Evolutionary conservation across 164 flowering plant species (phyloP).

Genomic region (Dillenia suffruticosa): DNA sequence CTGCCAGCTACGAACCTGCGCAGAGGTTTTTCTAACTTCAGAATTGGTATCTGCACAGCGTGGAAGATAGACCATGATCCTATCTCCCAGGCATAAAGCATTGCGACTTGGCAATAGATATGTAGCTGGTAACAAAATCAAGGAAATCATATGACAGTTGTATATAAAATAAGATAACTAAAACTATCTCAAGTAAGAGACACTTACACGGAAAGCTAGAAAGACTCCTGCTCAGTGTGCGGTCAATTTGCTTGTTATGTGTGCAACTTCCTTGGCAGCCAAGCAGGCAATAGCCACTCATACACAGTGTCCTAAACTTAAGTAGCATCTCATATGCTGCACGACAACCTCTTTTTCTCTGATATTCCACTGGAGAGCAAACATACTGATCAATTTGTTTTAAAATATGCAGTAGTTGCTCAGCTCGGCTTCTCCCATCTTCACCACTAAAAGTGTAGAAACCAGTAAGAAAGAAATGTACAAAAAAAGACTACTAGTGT

Average conservation of each 20-base stretch:
- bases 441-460: conserved; percentile 62
- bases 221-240: conserved; percentile 44
- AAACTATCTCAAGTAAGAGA: background rate
- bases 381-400: conserved; percentile 86
- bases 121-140: conserved; percentile 44
- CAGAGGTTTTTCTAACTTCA: conserved; percentile 82
- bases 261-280: conserved; percentile 81
- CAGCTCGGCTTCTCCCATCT: conserved; percentile 95
- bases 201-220: conserved; percentile 67
- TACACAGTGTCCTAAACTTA: conserved; percentile 76
- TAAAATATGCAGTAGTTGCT: conserved; percentile 77
- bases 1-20: conserved; percentile 53
- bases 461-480: background rate
- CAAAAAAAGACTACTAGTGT: too few relatives aligned
- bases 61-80: conserved; percentile 84
- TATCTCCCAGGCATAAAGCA: conserved; percentile 77
- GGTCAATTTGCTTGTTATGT: conserved; percentile 58
- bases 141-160: background rate
- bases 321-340: conserved; percentile 83
- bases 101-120: conserved; percentile 88
- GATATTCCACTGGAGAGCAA: conserved; percentile 76
- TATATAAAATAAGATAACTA: background rate
- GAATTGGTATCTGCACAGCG: conserved; percentile 94
- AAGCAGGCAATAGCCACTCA: conserved; percentile 69
- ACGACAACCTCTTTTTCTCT: conserved; percentile 83